Base-by-base conservation (phyloP, 2,329 filamentous ascomycete species). In the Hymenoscyphus albidus region DNA sequence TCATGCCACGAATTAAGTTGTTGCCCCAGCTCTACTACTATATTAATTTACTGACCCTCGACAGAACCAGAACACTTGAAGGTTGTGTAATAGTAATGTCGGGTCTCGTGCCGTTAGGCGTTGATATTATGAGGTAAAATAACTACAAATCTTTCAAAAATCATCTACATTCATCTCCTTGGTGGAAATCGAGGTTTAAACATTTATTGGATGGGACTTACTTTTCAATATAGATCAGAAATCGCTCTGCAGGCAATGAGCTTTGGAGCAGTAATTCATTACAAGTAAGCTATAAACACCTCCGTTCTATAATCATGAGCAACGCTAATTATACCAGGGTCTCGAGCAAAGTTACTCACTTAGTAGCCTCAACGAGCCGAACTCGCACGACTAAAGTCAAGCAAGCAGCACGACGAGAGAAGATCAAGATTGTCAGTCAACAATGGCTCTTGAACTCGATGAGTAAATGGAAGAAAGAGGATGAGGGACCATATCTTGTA, bases 381-480 rank as follows among this genome's bases (percentile, higher is more conserved):
- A 90, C 90, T 39, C 88, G 93, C 27, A 98, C 95, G 0, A 89
- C 92, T 62, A 99, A 99, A 78, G 92, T 98, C 55, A 89, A 91
- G 58, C 89, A 93, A 76, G 95, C 95, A 0, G 88, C 91, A 14
- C 87, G 88, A 68, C 90, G 92, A 63, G 82, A 89, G 0, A 86
- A 87, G 61, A 91, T 98, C 77, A 93, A 93, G 75, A 96, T 99
- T 65, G 95, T 99, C 58, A 93, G 89, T 70, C 90, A 93, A 62
- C 87, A 92, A 72, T 99, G 95, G 95, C 86, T 99, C 38, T 83
- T 88, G 39, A 90, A 93, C 70, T 96, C 89, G 63, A 86, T 98
- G 68, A 89, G 87, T 32, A 89, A 90, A 75, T 99, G 95, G 95
- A 82, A 85, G 68, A 88, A 85, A 64, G 80, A 96, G 12, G 88